Evolutionary conservation across 805 yeast species (phyloP).

Genomic region (Ogataea angusta): DNA sequence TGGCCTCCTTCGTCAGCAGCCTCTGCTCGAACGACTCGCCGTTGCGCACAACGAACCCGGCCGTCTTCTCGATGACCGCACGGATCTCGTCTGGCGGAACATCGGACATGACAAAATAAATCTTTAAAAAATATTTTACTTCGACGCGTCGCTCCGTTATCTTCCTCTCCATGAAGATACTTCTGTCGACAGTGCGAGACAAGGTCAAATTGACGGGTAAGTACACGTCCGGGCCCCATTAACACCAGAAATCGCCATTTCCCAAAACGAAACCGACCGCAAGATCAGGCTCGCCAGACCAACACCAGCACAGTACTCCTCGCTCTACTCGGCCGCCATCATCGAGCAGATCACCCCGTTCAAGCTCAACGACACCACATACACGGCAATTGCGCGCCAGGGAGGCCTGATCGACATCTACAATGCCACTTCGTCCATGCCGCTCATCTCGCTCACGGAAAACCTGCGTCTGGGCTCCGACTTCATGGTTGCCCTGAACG

Average conservation of each 20-base stretch:
- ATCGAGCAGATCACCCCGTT: constrained; percentile 17
- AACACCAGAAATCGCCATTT: constrained; percentile 14
- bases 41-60: constrained; percentile 62
- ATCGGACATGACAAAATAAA: not conserved
- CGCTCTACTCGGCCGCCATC: constrained; percentile 11
- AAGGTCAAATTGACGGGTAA: constrained; percentile 22
- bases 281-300: constrained; percentile 8
- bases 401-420: constrained; percentile 22
- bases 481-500: constrained; percentile 21
- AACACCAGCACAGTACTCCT: constrained; percentile 1
- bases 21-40: constrained; percentile 65
- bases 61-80: constrained; percentile 66
- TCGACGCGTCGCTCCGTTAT: constrained; percentile 11
- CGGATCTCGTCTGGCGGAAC: constrained; percentile 34
- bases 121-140: too few relatives aligned
- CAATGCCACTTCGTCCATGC: constrained; percentile 4
- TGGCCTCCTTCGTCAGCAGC: constrained; percentile 44
- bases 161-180: constrained; percentile 17
- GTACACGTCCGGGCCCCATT: constrained; percentile 2
- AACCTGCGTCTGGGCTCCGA: constrained; percentile 19
- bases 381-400: constrained; percentile 19
- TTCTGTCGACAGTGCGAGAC: constrained; percentile 21
- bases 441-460: constrained; percentile 14
- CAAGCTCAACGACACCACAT: constrained; percentile 5
- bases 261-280: constrained; percentile 2